Percentiles rank a stretch among this genome's conserved stretches.
phyloP scores from a whole-genome alignment of 441 rosid species.

The Dalechampia spathulata region DNA sequence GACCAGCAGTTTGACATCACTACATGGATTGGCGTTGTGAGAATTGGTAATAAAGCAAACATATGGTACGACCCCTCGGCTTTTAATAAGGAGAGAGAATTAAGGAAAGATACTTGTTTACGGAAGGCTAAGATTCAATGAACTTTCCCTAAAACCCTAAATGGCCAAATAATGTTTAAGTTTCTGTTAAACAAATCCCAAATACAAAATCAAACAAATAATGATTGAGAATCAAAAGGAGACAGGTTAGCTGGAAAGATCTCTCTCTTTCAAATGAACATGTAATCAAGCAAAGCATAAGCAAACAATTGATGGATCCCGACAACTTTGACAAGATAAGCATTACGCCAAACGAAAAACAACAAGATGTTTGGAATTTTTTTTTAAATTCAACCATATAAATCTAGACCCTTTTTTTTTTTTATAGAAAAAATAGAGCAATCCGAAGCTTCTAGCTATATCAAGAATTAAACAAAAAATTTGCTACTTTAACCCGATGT shows the following conservation, averaged over 20 bases:
- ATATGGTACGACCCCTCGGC: background rate
- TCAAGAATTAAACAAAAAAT: background rate
- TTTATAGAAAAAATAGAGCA: no score
- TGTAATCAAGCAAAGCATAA: background rate
- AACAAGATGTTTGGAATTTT: background rate
- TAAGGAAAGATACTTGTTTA: slow-evolving; percentile 36
- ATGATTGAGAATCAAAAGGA: background rate
- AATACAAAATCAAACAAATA: background rate
- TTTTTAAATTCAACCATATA: background rate
- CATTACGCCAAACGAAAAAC: background rate
- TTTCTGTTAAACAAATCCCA: background rate
- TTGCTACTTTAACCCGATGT: background rate
- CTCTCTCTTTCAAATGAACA: background rate
- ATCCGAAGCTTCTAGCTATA: background rate
- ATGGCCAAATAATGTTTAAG: background rate
- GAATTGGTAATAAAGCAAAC: background rate
- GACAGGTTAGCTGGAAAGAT: background rate
- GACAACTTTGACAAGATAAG: slow-evolving; percentile 13
- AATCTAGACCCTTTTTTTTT: background rate
- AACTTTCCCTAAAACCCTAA: slow-evolving; percentile 34
- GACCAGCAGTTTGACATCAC: slow-evolving; percentile 3
- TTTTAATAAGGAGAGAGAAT: slow-evolving; percentile 1
- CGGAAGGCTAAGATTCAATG: slow-evolving; percentile 64
- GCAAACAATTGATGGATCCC: background rate
- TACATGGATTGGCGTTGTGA: background rate